These are phyloP conservation scores for Musa beccarii DNA, from an alignment of 176 grass and related monocot genomes.

Conservation along the genomic window DNA sequence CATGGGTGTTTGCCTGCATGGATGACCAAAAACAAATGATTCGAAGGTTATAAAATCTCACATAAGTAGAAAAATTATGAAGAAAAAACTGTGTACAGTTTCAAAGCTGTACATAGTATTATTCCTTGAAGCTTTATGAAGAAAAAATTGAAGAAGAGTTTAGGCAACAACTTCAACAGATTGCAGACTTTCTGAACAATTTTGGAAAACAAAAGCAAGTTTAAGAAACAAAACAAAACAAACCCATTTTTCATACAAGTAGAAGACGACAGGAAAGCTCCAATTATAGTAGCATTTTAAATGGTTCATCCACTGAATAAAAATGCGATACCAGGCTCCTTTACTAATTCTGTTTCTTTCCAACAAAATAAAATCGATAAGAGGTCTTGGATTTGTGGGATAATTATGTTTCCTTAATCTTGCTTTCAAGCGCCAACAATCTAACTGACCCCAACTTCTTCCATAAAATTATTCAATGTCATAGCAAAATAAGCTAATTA, in stretches of 20 bases:
- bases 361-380: too few relatives aligned
- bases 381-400: too few relatives aligned
- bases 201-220: not conserved
- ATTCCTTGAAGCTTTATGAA: too few relatives aligned
- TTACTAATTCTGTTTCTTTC: too few relatives aligned
- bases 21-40: slow-evolving; percentile 8
- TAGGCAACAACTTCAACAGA: not conserved
- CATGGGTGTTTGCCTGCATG: slow-evolving; percentile 96
- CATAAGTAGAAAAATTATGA: not conserved
- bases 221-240: not conserved
- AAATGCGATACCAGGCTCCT: too few relatives aligned
- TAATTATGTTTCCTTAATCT: too few relatives aligned
- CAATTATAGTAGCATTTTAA: not conserved
- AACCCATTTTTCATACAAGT: not conserved
- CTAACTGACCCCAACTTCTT: too few relatives aligned
- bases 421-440: too few relatives aligned
- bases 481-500: too few relatives aligned
- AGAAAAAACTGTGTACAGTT: too few relatives aligned
- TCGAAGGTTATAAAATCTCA: slow-evolving; percentile 9
- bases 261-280: not conserved
- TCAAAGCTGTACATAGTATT: too few relatives aligned
- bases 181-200: not conserved
- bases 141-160: not conserved
- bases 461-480: too few relatives aligned
- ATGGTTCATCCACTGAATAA: not conserved